Evolutionary conservation across 2,329 filamentous ascomycete species (phyloP).

Genomic region (Arthrobotrys conoides): DNA sequence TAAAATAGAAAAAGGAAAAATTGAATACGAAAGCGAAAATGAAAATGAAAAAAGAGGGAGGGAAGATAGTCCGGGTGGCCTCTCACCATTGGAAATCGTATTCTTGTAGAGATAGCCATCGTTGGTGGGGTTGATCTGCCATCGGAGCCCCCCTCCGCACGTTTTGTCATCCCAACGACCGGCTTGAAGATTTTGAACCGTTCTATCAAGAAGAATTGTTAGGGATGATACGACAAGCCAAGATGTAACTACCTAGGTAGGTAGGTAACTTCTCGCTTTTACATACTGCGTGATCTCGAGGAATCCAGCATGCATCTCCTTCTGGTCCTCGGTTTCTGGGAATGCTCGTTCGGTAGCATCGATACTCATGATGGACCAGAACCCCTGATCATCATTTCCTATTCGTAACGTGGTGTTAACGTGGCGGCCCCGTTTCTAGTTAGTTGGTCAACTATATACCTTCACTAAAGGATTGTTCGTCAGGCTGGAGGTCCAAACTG

Average conservation of each 20-base stretch:
- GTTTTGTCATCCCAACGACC: constrained; percentile 78
- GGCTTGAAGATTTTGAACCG: constrained; percentile 83
- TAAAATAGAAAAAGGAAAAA: constrained; percentile 65
- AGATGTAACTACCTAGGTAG: too few species aligned
- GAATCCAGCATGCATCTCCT: constrained; percentile 50
- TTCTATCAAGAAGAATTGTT: constrained; percentile 81
- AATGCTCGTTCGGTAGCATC: constrained; percentile 77
- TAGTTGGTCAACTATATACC: constrained; percentile 24
- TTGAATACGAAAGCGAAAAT: too few species aligned
- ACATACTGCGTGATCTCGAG: constrained; percentile 54
- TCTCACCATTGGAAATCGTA: constrained; percentile 73
- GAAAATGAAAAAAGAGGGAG: too few species aligned
- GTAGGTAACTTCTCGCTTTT: constrained; percentile 68
- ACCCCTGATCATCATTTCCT: constrained; percentile 80
- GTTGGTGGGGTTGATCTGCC: constrained; percentile 88
- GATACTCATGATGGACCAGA: constrained; percentile 79
- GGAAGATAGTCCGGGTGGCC: not conserved
- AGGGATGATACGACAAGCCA: constrained; percentile 74
- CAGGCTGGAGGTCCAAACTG: constrained; percentile 62
- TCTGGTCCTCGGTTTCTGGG: constrained; percentile 70
- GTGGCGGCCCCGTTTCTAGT: not conserved
- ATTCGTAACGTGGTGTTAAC: constrained; percentile 64
- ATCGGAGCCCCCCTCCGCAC: constrained; percentile 82
- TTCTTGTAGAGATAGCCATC: constrained; percentile 76
- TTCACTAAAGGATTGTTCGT: constrained; percentile 47